Evolutionary conservation across 75 land plant genomes (phyloP), one percentile per base, ranked within the genome.

Genomic region (Adiantum capillusveneris): DNA sequence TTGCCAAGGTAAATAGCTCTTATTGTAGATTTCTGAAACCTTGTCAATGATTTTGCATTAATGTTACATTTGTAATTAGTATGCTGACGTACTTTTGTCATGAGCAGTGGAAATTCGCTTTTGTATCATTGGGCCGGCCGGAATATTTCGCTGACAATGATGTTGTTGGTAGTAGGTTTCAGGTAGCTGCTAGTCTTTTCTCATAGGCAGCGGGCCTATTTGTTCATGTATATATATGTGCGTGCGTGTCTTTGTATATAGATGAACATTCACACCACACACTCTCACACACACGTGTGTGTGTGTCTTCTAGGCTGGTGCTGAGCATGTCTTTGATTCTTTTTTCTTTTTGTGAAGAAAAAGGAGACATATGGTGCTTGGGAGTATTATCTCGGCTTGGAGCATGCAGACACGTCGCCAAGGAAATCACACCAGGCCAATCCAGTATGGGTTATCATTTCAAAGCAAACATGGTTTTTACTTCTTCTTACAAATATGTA

Each of bases 341-440:
- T 16, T 1, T 13, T 18, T 65, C 30, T n/a, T n/a, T 36, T 1
- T 26, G 44, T 37, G 28, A 13, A 77, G 80, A 73, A 62, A 54
- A 66, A 71, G 39, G 80, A 77, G 54, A 62, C 70, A 14, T 77
- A 77, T 75, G 80, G 80, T 68, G 79, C 79, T 22, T 77, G 80
- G 80, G 80, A 77, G 64, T 71, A 77, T 25, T 77, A 75, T 42
- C 73, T 77, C 63, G 80, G 80, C 31, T 26, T 77, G 72, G 80
- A 77, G 67, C 80, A 77, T 44, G 27, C 73, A 27, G 80, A 77
- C 48, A 77, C 52, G 46, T 66, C 80, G 6, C 80, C 79, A 24
- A 77, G 75, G 54, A 53, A 72, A 20, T 63, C 80, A 24, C 69
- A 45, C 1, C 7, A 58, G 12, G 1, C 0, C 1, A 34, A 52